Conservation (phyloP, 768 basidiomycete species). For the Auriscalpium microsporum region DNA sequence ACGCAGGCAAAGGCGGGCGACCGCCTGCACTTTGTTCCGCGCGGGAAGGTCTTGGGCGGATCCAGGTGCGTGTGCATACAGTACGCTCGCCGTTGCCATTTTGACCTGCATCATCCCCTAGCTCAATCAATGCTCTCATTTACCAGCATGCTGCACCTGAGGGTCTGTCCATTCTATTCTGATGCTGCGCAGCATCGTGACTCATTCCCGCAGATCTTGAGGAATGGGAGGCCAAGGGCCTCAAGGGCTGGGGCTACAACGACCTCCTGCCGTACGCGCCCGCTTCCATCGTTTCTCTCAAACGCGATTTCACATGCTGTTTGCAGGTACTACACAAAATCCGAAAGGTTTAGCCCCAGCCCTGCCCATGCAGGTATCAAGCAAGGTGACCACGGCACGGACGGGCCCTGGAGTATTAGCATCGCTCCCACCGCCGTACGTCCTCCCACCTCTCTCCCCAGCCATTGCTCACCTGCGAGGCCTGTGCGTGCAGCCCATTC, state of each 20-base stretch:
- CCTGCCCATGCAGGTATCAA: neutral
- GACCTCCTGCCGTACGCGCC: conserved; percentile 12
- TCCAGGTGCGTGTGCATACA: neutral
- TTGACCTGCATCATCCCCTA: neutral
- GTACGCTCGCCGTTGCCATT: neutral
- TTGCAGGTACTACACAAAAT: conserved; percentile 11
- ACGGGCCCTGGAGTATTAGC: neutral
- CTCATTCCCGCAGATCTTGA: conserved; percentile 8
- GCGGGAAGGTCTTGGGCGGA: conserved; percentile 13
- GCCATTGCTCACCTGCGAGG: no score
- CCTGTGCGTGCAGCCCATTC: neutral
- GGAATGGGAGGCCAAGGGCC: conserved; percentile 16
- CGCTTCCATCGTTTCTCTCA: neutral
- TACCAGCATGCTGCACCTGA: conserved; percentile 12
- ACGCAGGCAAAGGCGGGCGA: conserved; percentile 5
- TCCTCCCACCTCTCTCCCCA: neutral
- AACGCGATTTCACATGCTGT: neutral
- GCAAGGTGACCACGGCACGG: conserved; percentile 5
- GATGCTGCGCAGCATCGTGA: neutral
- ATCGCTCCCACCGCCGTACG: neutral
- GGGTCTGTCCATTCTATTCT: neutral
- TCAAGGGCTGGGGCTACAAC: conserved; percentile 17
- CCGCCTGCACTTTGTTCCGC: conserved; percentile 2
- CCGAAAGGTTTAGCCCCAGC: conserved; percentile 7
- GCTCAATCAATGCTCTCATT: conserved; percentile 9